These are phyloP conservation scores for Cucumis melo DNA, from an alignment of 306 rosid species.

Conservation along the genomic window DNA sequence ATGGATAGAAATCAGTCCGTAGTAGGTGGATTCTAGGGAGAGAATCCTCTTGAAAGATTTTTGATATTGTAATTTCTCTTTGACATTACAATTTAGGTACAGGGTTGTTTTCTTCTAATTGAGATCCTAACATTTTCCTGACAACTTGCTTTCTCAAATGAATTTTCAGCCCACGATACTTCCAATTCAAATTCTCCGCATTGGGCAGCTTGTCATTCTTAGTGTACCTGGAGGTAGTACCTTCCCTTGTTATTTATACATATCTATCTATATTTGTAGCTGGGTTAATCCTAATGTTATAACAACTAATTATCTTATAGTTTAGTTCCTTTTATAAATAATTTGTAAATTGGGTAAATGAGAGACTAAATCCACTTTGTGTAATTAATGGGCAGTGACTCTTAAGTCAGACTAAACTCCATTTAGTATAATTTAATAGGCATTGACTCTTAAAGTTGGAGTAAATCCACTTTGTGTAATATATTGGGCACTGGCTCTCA, in stretches of 20 bases:
- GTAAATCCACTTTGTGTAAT: neutral
- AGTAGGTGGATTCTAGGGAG: neutral
- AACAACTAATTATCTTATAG: neutral
- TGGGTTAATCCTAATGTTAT: neutral
- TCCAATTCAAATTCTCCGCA: conserved; percentile 75
- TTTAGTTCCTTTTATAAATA: neutral
- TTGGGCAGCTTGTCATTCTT: conserved; percentile 75
- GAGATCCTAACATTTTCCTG: neutral
- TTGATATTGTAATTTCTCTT: neutral
- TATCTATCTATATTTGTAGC: neutral
- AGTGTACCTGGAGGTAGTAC: conserved; percentile 78
- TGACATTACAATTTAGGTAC: neutral
- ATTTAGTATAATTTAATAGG: neutral
- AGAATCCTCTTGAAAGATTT: neutral
- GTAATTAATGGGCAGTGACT: neutral
- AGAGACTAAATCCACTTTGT: neutral
- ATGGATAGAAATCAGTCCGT: neutral
- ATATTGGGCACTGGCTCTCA: neutral
- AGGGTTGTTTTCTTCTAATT: neutral
- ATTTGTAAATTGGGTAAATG: neutral
- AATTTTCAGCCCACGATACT: conserved; percentile 79
- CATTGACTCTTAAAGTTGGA: neutral
- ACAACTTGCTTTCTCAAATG: neutral
- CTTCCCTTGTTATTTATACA: neutral
- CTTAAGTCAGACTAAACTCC: neutral